phyloP scores from a whole-genome alignment of 768 basidiomycete genomes.

The Chalciporus piperatus region DNA sequence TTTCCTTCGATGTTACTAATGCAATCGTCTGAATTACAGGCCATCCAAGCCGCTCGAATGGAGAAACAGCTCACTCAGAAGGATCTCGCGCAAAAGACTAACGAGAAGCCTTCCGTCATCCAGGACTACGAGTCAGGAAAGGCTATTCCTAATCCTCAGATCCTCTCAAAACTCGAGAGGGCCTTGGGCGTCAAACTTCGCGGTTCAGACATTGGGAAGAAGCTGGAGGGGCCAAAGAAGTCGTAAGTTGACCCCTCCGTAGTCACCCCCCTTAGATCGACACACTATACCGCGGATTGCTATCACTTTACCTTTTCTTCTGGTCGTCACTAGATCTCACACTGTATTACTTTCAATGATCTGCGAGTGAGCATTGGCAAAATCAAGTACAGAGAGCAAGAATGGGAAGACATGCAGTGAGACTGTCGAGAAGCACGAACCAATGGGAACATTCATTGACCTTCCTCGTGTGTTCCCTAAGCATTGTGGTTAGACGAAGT shows the following conservation, averaged over 20 bases:
- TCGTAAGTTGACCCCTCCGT: conserved; percentile 48
- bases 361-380: conserved; percentile 1
- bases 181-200: conserved; percentile 84
- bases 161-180: conserved; percentile 88
- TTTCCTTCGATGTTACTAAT: background rate
- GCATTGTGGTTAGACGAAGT: background rate
- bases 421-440: background rate
- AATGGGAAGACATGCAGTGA: conserved; percentile 1
- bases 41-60: conserved; percentile 77
- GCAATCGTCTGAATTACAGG: conserved; percentile 40
- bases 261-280: conserved; percentile 30
- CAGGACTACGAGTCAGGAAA: conserved; percentile 89
- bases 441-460: conserved; percentile 12
- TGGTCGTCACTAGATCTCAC: conserved; percentile 23
- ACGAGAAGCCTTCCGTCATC: conserved; percentile 85
- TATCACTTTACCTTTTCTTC: conserved; percentile 13
- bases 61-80: conserved; percentile 85
- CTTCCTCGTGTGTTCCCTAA: conserved; percentile 37
- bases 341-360: conserved; percentile 22
- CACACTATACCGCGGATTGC: conserved; percentile 19
- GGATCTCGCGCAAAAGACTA: conserved; percentile 88
- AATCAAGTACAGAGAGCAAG: conserved; percentile 4
- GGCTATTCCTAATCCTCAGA: conserved; percentile 83
- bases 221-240: conserved; percentile 76
- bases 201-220: conserved; percentile 84